A percentile compares a stretch with the other conserved stretches of the same genome.
Conservation (phyloP, 2,329 filamentous ascomycete species). For the Colletotrichum siamense region DNA sequence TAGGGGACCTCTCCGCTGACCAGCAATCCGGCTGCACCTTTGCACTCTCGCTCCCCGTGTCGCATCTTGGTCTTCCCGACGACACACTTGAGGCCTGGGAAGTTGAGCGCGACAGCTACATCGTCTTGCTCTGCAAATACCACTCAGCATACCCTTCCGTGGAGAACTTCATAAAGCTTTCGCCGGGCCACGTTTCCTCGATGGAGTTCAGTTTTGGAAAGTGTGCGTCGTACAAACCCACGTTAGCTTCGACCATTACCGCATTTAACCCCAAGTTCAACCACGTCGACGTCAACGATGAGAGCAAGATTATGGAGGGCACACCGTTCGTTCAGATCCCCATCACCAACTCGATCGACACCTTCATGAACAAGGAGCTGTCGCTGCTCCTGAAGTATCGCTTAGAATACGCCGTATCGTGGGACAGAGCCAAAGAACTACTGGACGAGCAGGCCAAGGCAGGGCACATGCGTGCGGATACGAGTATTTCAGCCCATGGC, state of each 20-base stretch:
- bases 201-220: conserved; percentile 71
- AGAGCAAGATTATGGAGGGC: background rate
- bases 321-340: conserved; percentile 61
- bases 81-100: conserved; percentile 82
- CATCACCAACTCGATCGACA: conserved; percentile 74
- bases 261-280: conserved; percentile 47
- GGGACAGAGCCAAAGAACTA: conserved; percentile 20
- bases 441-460: conserved; percentile 1
- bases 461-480: background rate
- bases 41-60: conserved; percentile 71
- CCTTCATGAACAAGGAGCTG: conserved; percentile 71
- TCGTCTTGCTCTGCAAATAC: conserved; percentile 76
- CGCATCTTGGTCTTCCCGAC: conserved; percentile 74
- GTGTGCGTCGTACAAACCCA: conserved; percentile 76
- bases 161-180: conserved; percentile 55
- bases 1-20: conserved; percentile 50
- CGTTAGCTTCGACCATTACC: conserved; percentile 53
- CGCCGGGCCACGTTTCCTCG: conserved; percentile 34
- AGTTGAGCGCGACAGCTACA: conserved; percentile 68
- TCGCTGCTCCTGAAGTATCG: conserved; percentile 64
- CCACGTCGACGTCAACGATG: background rate
- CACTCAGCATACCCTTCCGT: conserved; percentile 65
- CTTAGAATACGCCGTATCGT: background rate
- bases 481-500: background rate
- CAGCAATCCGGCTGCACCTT: conserved; percentile 52